Evolutionary conservation across 2,329 filamentous ascomycete species (phyloP).

Genomic region (Ophiosphaerella korrae): DNA sequence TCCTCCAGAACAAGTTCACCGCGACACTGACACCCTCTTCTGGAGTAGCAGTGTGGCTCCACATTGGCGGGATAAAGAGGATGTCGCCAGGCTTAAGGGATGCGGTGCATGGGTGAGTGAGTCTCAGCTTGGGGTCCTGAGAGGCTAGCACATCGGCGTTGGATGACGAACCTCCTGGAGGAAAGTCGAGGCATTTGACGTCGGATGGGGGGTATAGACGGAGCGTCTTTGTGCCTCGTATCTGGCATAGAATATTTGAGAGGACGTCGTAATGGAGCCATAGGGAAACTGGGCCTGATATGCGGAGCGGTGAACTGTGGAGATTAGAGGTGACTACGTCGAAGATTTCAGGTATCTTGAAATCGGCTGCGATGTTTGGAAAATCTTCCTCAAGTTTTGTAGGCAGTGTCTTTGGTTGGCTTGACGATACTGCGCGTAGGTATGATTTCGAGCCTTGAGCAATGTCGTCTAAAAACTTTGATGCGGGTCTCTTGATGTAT

Average conservation of each 20-base stretch:
- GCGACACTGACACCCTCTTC: slow-evolving; percentile 66
- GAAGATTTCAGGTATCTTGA: slow-evolving; percentile 62
- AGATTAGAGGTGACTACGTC: slow-evolving; percentile 59
- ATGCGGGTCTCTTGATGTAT: slow-evolving; percentile 72
- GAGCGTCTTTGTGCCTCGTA: slow-evolving; percentile 73
- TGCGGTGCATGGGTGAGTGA: slow-evolving; percentile 68
- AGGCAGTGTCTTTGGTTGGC: slow-evolving; percentile 70
- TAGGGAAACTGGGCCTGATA: slow-evolving; percentile 81
- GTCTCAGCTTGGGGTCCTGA: slow-evolving; percentile 23
- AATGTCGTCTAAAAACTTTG: slow-evolving; percentile 66
- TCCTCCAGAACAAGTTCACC: slow-evolving; percentile 89
- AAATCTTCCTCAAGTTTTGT: slow-evolving; percentile 76
- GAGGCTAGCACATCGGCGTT: slow-evolving; percentile 70
- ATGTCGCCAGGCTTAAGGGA: slow-evolving; percentile 73
- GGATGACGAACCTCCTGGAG: slow-evolving; percentile 79
- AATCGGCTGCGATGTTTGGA: slow-evolving; percentile 70
- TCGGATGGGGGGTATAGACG: slow-evolving; percentile 80
- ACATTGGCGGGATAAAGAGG: slow-evolving; percentile 80
- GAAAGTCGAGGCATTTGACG: slow-evolving; percentile 70
- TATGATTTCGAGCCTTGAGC: slow-evolving; percentile 69
- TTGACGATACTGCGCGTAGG: slow-evolving; percentile 74
- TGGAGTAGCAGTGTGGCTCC: slow-evolving; percentile 75
- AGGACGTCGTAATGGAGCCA: slow-evolving; percentile 94
- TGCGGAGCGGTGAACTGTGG: slow-evolving; percentile 79
- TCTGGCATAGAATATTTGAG: slow-evolving; percentile 84